Percentiles rank a stretch among this genome's conserved stretches.
Evolutionary conservation across 1,284 basidiomycete species (phyloP).

Genomic region (Cystobasidium sp.): DNA sequence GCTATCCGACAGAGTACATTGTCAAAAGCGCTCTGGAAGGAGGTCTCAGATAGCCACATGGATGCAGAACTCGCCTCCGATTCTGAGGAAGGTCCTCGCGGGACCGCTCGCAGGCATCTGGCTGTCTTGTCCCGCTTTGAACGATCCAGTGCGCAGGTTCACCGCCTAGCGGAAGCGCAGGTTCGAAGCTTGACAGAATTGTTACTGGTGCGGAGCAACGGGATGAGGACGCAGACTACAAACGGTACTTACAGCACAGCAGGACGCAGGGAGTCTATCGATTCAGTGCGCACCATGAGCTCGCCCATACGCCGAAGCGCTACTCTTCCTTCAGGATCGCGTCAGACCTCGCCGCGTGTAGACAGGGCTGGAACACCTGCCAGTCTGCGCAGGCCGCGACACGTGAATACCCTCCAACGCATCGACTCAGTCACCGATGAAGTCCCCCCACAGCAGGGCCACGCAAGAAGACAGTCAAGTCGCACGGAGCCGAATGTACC

Average conservation of each 20-base stretch:
- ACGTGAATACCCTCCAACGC: slow-evolving; percentile 19
- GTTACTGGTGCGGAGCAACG: background rate
- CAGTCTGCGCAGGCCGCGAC: background rate
- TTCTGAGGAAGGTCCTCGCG: background rate
- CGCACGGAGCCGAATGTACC: background rate
- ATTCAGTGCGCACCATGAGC: background rate
- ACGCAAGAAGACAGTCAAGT: background rate
- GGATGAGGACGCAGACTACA: background rate
- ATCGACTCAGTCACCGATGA: slow-evolving; percentile 23
- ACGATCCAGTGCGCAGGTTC: background rate
- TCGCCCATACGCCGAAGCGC: slow-evolving; percentile 15
- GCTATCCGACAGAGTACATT: background rate
- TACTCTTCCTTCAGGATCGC: slow-evolving; percentile 3
- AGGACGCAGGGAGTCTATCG: background rate
- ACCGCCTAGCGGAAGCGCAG: slow-evolving; percentile 11
- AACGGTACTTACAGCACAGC: background rate
- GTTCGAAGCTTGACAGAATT: slow-evolving; percentile 27
- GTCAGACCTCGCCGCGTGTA: background rate
- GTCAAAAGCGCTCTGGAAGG: background rate
- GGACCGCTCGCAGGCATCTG: background rate
- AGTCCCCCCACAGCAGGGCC: background rate
- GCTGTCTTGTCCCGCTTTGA: slow-evolving; percentile 10
- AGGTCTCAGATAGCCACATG: background rate
- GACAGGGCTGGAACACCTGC: background rate
- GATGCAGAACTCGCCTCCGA: slow-evolving; percentile 7